Base-by-base conservation (phyloP, 2,329 filamentous ascomycete genomes). In the Purpureocillium lavendulum region DNA sequence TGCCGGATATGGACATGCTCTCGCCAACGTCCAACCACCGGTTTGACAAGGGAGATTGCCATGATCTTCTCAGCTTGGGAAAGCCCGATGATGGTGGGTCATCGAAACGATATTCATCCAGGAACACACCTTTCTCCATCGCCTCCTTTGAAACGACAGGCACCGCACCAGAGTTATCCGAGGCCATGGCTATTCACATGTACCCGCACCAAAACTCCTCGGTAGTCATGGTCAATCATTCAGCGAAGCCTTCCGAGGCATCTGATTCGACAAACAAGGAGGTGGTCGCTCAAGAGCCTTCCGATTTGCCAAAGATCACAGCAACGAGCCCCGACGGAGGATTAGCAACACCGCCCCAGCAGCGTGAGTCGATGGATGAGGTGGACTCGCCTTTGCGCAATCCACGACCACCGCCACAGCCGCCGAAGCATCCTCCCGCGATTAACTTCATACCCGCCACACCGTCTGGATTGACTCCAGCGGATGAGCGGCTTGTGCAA, bases 181-280 rank as follows among this genome's bases (percentile, higher is more conserved):
- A 82, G 58, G 78, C 78, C 28, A 60, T 73, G 52, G 75, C 74
- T 30, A 69, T 82, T 40, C 77, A 69, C 44, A 76, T 82, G 49
- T 80, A 73, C 47, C 69, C 73, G 15, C 78, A 82, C 46, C 76
- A 82, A 49, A 82, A 81, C 48, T 78, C 71, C 35, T 82, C 78
- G 4, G 60, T 82, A 10, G 55, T 80, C 32, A 68, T 82, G 58
- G 72, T 82, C 24, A 63, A 79, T 46, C 71, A 79, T 51, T 69
- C 70, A 9, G 64, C 61, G 32, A 71, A 66, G 51, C 69, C 67
- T 17, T 71, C 69, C 0, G 69, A 72, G 40, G 60, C 57, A 34
- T 64, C 67, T 15, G 65, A 67, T 33, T 49, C 56, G 4, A 48
- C 52, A 14, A 51, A 49, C 26, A 50, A 44, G 35, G 52, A 49